Evolutionary conservation across 83 land plant genomes (phyloP), one percentile per base, ranked within the genome.

Genomic region (Picea mariana): DNA sequence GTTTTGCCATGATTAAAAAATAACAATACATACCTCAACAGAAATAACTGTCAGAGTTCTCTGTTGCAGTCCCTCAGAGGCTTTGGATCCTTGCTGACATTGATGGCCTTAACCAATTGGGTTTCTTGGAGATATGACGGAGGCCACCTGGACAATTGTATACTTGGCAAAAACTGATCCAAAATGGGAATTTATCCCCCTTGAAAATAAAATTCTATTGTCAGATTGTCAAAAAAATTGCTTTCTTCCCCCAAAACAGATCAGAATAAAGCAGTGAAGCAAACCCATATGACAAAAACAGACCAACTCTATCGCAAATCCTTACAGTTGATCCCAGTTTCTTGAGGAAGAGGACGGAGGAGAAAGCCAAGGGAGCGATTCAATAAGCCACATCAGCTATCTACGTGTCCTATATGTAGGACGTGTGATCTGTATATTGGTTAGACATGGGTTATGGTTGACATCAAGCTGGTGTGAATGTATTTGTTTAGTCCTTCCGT

Each of bases 331-430:
- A 52, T 52, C 49, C 23, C 15, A 9, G n/a, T 47, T n/a, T 44
- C 21, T 4, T 23, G n/a, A 9, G 55, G 4, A 73, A 69, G 47
- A 38, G 44, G 75, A 4, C 38, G 55, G 77, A n/a, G 58, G 40
- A 17, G 75, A n/a, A 73, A 16, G 77, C 77, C 55, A 73, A 47
- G 59, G 59, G 15, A 55, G 3, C 59, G 15, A 55, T 15, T 13
- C 77, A 73, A 44, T 9, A n/a, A 2, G 77, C 77, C 59, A 73
- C 58, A 12, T 73, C 77, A 73, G 77, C 77, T n/a, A 69, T 27
- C 12, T 73, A 73, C 77, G 77, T 73, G 77, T 73, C 77, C 58
- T 73, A 12, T 73, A 12, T 73, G 44, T 73, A 73, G 24, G 77
- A 21, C 24, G 42, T 20, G 55, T 44, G 58, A 9, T 6, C 76